These are phyloP conservation scores for Bipolaris gigantea DNA, from an alignment of 2,329 filamentous ascomycete species.

Conservation along the genomic window DNA sequence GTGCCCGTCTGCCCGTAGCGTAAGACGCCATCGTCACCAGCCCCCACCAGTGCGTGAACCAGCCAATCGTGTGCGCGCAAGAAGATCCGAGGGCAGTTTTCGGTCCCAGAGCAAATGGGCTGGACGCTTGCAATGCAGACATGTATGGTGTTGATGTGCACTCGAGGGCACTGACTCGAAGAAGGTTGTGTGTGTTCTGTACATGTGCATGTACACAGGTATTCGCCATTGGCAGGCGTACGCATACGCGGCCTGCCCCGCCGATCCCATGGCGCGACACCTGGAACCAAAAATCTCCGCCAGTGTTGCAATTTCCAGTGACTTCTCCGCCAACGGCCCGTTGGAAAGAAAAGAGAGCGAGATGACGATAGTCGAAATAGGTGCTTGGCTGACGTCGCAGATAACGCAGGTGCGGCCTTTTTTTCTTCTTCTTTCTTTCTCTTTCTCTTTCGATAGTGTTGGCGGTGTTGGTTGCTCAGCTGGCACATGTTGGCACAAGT, in stretches of 20 bases:
- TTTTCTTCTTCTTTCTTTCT: too few relatives aligned
- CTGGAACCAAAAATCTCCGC: not conserved
- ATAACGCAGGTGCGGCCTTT: not conserved
- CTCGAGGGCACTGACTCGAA: not conserved
- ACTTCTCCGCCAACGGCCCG: not conserved
- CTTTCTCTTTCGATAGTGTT: constrained; percentile 4
- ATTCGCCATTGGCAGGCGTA: not conserved
- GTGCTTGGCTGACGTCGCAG: constrained; percentile 2
- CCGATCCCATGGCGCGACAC: not conserved
- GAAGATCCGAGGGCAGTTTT: not conserved
- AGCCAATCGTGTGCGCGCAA: not conserved
- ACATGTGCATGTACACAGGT: not conserved
- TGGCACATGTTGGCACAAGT: not conserved
- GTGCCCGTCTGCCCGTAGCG: constrained; percentile 16
- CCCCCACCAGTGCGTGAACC: constrained; percentile 2
- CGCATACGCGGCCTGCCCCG: constrained; percentile 5
- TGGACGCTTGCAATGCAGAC: not conserved
- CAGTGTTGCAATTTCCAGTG: not conserved
- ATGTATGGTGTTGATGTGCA: not conserved
- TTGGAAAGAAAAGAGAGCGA: not conserved
- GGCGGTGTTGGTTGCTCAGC: not conserved
- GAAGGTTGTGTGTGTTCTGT: not conserved
- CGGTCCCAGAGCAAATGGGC: not conserved
- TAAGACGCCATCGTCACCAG: constrained; percentile 4
- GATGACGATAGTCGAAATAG: not conserved